Conservation (phyloP, 192 early-diverging fungal species). For the Mortierella hygrophila region DNA sequence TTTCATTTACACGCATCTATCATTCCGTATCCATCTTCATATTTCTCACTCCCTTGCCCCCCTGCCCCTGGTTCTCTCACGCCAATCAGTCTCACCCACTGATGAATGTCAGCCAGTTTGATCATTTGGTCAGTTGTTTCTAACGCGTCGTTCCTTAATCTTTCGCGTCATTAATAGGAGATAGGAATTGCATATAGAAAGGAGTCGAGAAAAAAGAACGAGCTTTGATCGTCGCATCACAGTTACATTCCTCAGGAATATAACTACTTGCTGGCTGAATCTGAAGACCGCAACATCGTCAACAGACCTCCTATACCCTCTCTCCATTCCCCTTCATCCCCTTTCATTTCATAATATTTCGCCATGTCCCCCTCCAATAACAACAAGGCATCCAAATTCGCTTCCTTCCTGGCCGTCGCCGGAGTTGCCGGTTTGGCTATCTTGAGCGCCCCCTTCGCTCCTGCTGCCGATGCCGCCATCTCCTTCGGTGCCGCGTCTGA, state of each 20-base stretch:
- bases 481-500: constrained; percentile 30
- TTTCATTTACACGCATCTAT: not conserved
- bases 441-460: constrained; percentile 31
- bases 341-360: constrained; percentile 5
- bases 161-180: constrained; percentile 1
- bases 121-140: not conserved
- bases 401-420: constrained; percentile 41
- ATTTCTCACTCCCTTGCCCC: not conserved
- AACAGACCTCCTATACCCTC: constrained; percentile 21
- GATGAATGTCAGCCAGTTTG: not conserved
- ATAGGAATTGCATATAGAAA: constrained; percentile 10
- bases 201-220: constrained; percentile 15
- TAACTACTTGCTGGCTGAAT: constrained; percentile 33
- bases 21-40: not conserved
- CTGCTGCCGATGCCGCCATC: constrained; percentile 43
- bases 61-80: not conserved
- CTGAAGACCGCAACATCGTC: constrained; percentile 19
- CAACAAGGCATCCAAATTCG: constrained; percentile 16
- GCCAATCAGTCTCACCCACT: not conserved
- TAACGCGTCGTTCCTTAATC: constrained; percentile 3
- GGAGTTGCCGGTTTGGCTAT: constrained; percentile 41
- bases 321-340: not conserved
- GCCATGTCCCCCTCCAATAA: constrained; percentile 16
- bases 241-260: constrained; percentile 11
- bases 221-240: constrained; percentile 22